A percentile compares a stretch with the other conserved stretches of the same genome.
These are phyloP conservation scores for Lactuca saligna DNA, from an alignment of 129 eudicot species.

Conservation along the genomic window DNA sequence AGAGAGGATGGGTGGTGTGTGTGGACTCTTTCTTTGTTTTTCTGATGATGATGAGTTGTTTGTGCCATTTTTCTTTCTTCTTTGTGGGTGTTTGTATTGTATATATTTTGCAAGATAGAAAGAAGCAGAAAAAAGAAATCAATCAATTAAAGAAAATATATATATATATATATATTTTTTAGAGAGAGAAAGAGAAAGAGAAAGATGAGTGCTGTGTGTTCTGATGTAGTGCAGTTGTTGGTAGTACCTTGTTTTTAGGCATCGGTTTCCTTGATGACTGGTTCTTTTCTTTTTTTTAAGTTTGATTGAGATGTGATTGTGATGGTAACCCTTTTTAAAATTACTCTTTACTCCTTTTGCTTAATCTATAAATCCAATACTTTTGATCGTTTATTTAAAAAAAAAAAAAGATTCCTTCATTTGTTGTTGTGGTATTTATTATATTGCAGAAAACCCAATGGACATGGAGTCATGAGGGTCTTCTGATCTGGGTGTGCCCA, in stretches of 20 bases:
- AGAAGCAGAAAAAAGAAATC: slow-evolving; percentile 22
- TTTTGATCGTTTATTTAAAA: neutral
- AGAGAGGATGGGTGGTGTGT: slow-evolving; percentile 39
- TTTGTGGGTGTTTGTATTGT: slow-evolving; percentile 26
- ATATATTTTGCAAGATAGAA: slow-evolving; percentile 27
- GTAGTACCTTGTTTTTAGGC: slow-evolving; percentile 66
- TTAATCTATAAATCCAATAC: neutral
- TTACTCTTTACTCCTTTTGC: slow-evolving; percentile 20
- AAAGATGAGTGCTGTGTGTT: slow-evolving; percentile 33
- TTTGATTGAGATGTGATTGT: slow-evolving; percentile 23
- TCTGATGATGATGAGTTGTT: slow-evolving; percentile 29
- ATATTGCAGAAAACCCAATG: slow-evolving; percentile 13
- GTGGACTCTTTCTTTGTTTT: slow-evolving; percentile 46
- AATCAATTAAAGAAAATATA: neutral
- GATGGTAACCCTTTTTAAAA: slow-evolving; percentile 4
- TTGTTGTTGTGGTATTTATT: neutral
- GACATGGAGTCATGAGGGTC: slow-evolving; percentile 14
- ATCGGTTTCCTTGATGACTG: slow-evolving; percentile 29
- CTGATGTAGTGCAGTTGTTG: slow-evolving; percentile 72
- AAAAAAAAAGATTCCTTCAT: slow-evolving; percentile 18
- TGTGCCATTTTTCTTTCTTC: slow-evolving; percentile 41
- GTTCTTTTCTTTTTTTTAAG: slow-evolving; percentile 7
- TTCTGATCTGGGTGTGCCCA: slow-evolving; percentile 28
- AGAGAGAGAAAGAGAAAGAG: slow-evolving; percentile 38
- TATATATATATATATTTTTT: no score